A percentile compares a stretch with the other conserved stretches of the same genome.
Conservation (phyloP, 2,329 filamentous ascomycete genomes). For the Calonectria montana region DNA sequence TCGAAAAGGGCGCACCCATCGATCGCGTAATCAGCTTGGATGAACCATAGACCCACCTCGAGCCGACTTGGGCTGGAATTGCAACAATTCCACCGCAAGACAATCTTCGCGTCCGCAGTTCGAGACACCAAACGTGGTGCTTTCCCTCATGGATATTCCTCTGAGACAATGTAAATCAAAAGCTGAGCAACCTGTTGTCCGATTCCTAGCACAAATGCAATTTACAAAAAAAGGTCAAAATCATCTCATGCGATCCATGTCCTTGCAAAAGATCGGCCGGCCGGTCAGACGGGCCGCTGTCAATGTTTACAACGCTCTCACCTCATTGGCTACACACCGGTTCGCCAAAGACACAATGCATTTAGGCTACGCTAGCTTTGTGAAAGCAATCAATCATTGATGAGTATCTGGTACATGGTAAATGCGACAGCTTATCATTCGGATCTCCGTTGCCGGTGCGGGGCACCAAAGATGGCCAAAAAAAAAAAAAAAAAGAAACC, state of each 20-base stretch:
- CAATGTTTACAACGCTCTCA: background rate
- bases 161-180: background rate
- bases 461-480: background rate
- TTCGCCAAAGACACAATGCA: background rate
- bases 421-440: background rate
- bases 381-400: background rate
- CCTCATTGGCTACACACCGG: background rate
- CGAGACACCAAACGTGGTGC: background rate
- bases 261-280: background rate
- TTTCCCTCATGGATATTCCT: background rate
- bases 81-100: background rate
- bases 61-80: background rate
- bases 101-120: background rate
- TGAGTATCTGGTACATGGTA: background rate
- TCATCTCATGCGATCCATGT: background rate
- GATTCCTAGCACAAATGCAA: background rate
- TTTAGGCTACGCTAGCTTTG: background rate
- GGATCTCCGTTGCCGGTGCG: background rate
- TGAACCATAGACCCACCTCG: background rate
- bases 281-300: background rate
- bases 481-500: too few relatives aligned
- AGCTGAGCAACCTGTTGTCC: background rate
- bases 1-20: background rate
- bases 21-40: background rate
- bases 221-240: background rate